A percentile compares a stretch with the other conserved stretches of the same genome.
Conservation (phyloP, 768 basidiomycete genomes). For the Lentinula detonsa region DNA sequence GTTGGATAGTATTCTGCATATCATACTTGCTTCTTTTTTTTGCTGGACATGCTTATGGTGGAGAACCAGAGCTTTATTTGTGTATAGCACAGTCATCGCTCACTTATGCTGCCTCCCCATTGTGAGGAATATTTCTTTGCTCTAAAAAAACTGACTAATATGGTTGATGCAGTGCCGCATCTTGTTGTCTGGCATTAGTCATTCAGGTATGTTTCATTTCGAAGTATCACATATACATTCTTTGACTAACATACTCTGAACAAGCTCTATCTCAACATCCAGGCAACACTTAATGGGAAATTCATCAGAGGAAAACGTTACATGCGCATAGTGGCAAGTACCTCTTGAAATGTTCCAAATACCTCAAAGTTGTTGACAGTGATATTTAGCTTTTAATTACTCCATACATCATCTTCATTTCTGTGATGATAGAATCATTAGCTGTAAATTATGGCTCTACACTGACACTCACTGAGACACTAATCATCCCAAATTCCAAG, state of each 20-base stretch:
- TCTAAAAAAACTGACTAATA: neutral
- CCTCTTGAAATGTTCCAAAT: no score
- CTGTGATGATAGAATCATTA: neutral
- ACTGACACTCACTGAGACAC: neutral
- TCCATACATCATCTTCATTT: neutral
- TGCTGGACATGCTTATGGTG: constrained; percentile 22
- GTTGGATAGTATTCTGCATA: constrained; percentile 28
- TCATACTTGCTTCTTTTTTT: constrained; percentile 28
- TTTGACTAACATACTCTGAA: neutral
- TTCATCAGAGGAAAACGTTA: neutral
- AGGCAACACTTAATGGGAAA: neutral
- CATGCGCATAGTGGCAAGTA: neutral
- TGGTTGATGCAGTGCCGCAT: neutral
- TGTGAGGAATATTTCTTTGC: constrained; percentile 16
- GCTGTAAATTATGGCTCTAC: neutral
- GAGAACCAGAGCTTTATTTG: constrained; percentile 14
- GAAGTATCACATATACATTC: no score
- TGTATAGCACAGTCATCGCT: constrained; percentile 26
- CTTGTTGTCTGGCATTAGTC: neutral
- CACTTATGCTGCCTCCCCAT: constrained; percentile 24
- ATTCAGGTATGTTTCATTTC: neutral
- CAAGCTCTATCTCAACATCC: neutral
- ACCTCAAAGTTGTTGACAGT: no score
- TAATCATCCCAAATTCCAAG: neutral
- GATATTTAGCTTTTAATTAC: neutral